These are phyloP conservation scores for Hexamita inflata DNA, from an alignment of 208 protist genomes.

Conservation along the genomic window DNA sequence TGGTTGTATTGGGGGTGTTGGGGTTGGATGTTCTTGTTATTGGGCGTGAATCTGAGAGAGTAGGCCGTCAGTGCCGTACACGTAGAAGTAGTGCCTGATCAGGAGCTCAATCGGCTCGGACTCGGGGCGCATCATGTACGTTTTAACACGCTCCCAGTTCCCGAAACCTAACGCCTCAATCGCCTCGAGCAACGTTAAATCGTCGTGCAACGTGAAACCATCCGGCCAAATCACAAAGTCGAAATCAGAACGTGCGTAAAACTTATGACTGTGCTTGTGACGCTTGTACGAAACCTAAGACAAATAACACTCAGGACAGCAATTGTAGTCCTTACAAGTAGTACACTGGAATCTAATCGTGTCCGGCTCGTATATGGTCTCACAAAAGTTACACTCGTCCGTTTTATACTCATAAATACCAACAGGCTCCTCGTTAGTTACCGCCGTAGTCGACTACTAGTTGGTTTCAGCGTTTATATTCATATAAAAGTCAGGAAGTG, in stretches of 20 bases:
- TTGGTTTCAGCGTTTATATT: too few relatives aligned
- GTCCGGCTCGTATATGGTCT: background rate
- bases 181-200: background rate
- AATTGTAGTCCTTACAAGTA: conserved; percentile 9
- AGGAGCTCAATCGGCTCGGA: background rate
- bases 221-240: background rate
- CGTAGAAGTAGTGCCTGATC: background rate
- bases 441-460: too few relatives aligned
- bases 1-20: too few relatives aligned
- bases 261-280: background rate
- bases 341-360: background rate
- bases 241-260: background rate
- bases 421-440: too few relatives aligned
- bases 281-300: background rate
- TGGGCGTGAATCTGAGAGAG: too few relatives aligned
- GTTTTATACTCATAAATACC: too few relatives aligned
- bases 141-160: background rate
- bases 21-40: too few relatives aligned
- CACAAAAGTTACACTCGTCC: conserved; percentile 25
- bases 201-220: conserved; percentile 4
- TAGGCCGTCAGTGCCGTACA: background rate
- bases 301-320: conserved; percentile 1
- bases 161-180: conserved; percentile 9
- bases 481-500: too few relatives aligned
- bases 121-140: background rate